Percentiles rank a stretch among this genome's conserved stretches.
Evolutionary conservation across 1,284 basidiomycete species (phyloP).

Genomic region (Pyrrhoderma noxium): DNA sequence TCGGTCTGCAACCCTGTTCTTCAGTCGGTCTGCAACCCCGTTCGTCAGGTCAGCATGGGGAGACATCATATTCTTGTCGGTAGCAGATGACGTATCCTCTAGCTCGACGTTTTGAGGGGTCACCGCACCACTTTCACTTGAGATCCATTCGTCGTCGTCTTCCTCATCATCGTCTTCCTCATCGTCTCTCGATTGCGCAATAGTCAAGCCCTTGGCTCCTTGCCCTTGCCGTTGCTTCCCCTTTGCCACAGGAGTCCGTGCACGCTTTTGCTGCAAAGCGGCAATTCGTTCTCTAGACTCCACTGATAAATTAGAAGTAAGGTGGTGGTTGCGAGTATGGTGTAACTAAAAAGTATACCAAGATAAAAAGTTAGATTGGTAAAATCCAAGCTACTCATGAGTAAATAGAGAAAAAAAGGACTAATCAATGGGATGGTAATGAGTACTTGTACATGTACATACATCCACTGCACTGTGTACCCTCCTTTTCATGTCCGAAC

Average conservation of each 20-base stretch:
- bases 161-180: no score
- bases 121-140: constrained; percentile 64
- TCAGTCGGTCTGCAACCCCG: no score
- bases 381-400: no score
- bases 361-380: not conserved
- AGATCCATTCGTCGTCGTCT: constrained; percentile 68
- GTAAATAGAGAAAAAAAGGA: no score
- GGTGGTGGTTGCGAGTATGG: constrained; percentile 29
- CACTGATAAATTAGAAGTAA: constrained; percentile 43
- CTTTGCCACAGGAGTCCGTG: constrained; percentile 28
- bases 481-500: constrained; percentile 34
- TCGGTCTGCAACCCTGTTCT: no score
- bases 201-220: constrained; percentile 47
- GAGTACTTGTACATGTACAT: constrained; percentile 24
- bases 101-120: constrained; percentile 44
- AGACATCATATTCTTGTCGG: not conserved
- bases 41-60: not conserved
- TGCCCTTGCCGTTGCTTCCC: constrained; percentile 24
- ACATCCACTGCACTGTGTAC: constrained; percentile 38
- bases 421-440: constrained; percentile 16
- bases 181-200: constrained; percentile 44
- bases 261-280: constrained; percentile 25
- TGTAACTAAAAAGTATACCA: not conserved
- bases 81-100: constrained; percentile 22
- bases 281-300: constrained; percentile 42